Base-by-base conservation (phyloP, 805 yeast species). In the Candida ovalis region DNA sequence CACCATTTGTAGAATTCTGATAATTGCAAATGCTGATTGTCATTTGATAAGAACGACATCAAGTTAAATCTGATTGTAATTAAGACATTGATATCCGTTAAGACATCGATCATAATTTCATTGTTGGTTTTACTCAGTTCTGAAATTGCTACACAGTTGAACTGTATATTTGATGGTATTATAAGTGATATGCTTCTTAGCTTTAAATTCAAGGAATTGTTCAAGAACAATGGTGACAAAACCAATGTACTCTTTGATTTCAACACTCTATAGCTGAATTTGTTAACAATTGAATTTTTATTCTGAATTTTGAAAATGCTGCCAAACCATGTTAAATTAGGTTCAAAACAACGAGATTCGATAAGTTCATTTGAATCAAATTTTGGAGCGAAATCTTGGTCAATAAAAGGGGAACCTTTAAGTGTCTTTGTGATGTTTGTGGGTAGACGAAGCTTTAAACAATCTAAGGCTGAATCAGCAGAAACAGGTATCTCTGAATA, bases 1-100 rank as follows among this genome's bases (percentile, higher is more conserved):
- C 88, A 80, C 94, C 95, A 88, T 40, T 75, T 67, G 44, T 63
- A 60, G 47, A 77, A 67, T 32, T 66, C 69, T 39, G 54, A 22
- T n/a, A 28, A 32, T 25, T 25, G 36, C n/a, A 30, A 17, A 6
- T n/a, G 18, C 35, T 49, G n/a, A 46, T 40, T 38, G 39, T 46
- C 51, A 30, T 48, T 52, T 40, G 18, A 24, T n/a, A 63, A 51
- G 52, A 85, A 84, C 46, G 76, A 73, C 2, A 67, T 56, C 9
- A 75, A 52, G 17, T 69, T 64, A 25, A 86, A 51, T 3, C 64
- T 58, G 28, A 82, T 52, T 0, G 88, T 78, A 37, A 82, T 70
- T 22, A 85, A 62, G 17, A 78, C 63, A 47, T 78, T 84, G 19
- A 69, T 64, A 21, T 69, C 72, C 25, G 82, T 79, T 15, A 86